These are phyloP conservation scores for Leucosporidium yakuticum DNA, from an alignment of 768 basidiomycete genomes.

Conservation along the genomic window DNA sequence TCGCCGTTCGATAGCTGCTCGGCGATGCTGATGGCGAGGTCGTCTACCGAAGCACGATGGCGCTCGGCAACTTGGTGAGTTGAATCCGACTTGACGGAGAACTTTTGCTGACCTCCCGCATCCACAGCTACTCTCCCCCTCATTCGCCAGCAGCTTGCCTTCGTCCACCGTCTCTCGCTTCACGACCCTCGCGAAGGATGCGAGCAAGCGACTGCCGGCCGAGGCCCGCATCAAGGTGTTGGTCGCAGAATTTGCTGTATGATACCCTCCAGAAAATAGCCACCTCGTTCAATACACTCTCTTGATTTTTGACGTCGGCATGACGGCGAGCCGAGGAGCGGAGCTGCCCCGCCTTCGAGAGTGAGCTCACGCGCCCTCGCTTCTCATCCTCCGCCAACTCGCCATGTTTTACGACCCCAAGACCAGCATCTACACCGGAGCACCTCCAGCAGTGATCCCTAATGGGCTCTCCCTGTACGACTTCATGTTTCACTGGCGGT, in stretches of 20 bases:
- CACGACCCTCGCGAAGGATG: conserved; percentile 25
- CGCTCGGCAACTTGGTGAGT: conserved; percentile 44
- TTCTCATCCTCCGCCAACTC: not conserved
- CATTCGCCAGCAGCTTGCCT: conserved; percentile 19
- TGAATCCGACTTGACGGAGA: not conserved
- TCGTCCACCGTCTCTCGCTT: conserved; percentile 10
- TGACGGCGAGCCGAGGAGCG: not conserved
- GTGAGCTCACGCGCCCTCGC: not conserved
- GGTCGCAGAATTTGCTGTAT: conserved; percentile 11
- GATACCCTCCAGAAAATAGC: not conserved
- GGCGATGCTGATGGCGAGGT: conserved; percentile 40
- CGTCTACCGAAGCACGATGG: conserved; percentile 42
- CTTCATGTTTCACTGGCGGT: conserved; percentile 17
- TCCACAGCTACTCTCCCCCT: conserved; percentile 25
- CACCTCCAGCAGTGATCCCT: conserved; percentile 5
- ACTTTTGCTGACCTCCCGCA: no score
- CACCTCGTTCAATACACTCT: not conserved
- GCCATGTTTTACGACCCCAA: conserved; percentile 18
- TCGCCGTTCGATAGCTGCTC: conserved; percentile 7
- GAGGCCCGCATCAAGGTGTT: conserved; percentile 24
- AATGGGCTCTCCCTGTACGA: conserved; percentile 17
- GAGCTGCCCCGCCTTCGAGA: not conserved
- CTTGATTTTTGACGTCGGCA: not conserved
- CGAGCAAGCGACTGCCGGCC: conserved; percentile 5
- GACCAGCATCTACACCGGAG: conserved; percentile 19